Conservation (phyloP, 306 rosid species). For the Castanea sativa region DNA sequence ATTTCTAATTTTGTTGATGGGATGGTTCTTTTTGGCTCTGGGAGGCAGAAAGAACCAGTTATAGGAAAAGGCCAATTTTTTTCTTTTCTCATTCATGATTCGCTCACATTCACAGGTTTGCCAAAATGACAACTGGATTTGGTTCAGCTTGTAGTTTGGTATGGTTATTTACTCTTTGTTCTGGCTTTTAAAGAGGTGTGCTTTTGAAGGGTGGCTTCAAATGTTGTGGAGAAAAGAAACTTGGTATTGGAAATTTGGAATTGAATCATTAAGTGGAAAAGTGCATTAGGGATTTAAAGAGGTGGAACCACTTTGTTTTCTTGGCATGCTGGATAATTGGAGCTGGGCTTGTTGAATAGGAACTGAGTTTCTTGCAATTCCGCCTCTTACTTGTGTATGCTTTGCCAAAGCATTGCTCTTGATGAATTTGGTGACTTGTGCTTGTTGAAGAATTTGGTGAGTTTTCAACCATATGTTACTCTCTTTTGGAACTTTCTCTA, state of each 20-base stretch:
- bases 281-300: neutral
- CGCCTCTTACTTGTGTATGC: constrained; percentile 13
- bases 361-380: constrained; percentile 19
- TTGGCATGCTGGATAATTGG: constrained; percentile 19
- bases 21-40: constrained; percentile 47
- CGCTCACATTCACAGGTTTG: constrained; percentile 34
- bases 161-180: constrained; percentile 49
- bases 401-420: constrained; percentile 35
- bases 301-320: constrained; percentile 39
- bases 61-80: constrained; percentile 42
- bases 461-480: constrained; percentile 22
- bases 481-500: constrained; percentile 18
- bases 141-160: constrained; percentile 38
- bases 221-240: too few species aligned
- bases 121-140: constrained; percentile 46
- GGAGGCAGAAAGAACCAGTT: constrained; percentile 43
- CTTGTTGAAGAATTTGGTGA: constrained; percentile 18
- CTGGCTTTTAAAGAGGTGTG: constrained; percentile 18
- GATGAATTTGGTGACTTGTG: constrained; percentile 3
- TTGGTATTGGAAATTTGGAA: neutral
- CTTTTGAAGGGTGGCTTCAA: constrained; percentile 29
- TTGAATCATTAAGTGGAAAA: constrained; percentile 23
- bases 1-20: constrained; percentile 25
- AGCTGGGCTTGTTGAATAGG: constrained; percentile 27
- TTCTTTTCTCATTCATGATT: constrained; percentile 35